These are phyloP conservation scores for Suillus cothurnatus DNA, from an alignment of 768 basidiomycete genomes.

Conservation along the genomic window DNA sequence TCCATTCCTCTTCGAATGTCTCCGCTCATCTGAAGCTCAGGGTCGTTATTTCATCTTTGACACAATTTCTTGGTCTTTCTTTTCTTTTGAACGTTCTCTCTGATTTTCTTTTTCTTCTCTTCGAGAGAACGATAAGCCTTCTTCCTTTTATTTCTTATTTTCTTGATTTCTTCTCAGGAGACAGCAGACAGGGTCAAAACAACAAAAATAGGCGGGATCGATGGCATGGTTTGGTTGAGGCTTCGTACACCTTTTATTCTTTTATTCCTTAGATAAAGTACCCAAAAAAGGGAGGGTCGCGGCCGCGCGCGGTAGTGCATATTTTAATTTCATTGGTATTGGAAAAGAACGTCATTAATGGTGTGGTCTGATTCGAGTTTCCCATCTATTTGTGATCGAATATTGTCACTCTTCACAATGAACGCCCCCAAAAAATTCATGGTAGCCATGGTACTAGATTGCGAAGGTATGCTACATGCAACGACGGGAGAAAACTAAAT, in stretches of 20 bases:
- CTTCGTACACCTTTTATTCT: neutral
- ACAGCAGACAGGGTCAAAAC: neutral
- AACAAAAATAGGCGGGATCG: neutral
- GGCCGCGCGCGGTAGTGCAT: neutral
- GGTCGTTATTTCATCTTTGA: neutral
- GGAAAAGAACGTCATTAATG: neutral
- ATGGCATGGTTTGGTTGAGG: neutral
- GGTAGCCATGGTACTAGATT: neutral
- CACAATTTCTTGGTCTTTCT: neutral
- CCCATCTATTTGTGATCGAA: neutral
- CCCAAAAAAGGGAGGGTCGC: constrained; percentile 1
- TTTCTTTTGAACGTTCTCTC: neutral
- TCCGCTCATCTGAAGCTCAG: neutral
- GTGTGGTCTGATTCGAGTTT: neutral
- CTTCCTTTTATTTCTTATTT: neutral
- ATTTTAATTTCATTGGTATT: neutral
- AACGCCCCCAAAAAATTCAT: neutral
- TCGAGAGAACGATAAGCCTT: neutral
- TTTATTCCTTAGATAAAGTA: constrained; percentile 4
- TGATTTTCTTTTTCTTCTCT: neutral
- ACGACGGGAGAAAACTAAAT: neutral
- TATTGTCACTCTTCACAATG: neutral
- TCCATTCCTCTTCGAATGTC: neutral
- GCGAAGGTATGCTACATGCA: neutral
- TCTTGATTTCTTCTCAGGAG: neutral